Conservation (phyloP, 106 monocot genomes). For the Phalaenopsis aphrodite region DNA sequence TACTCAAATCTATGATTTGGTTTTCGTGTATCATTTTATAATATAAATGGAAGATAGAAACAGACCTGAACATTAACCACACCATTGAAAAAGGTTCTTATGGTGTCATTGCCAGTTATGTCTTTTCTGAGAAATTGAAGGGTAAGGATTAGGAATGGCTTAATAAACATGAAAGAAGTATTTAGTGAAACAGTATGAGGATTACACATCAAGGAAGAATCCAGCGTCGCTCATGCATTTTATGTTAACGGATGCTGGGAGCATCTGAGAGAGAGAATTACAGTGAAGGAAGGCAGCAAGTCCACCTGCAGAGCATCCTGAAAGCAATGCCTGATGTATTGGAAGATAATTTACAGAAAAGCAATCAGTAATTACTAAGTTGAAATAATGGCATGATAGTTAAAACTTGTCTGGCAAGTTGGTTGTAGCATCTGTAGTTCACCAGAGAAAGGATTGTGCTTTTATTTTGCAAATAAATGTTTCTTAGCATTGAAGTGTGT, state of each 20-base stretch:
- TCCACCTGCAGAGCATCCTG: conserved; percentile 95
- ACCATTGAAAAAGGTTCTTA: conserved; percentile 32
- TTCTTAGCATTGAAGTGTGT: neutral
- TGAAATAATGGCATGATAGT: too few relatives aligned
- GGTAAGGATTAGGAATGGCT: neutral
- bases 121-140: conserved; percentile 44
- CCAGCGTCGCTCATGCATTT: conserved; percentile 97
- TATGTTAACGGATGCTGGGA: conserved; percentile 26
- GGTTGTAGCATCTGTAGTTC: too few relatives aligned
- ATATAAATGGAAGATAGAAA: neutral
- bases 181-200: conserved; percentile 7
- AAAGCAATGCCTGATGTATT: conserved; percentile 62
- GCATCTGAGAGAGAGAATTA: conserved; percentile 38
- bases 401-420: too few relatives aligned
- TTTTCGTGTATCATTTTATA: neutral
- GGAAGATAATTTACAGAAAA: neutral
- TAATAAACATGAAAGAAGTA: neutral
- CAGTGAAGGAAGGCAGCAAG: conserved; percentile 82
- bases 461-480: too few relatives aligned
- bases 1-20: neutral
- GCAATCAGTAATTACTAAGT: neutral
- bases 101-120: conserved; percentile 49
- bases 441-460: too few relatives aligned
- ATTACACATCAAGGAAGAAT: conserved; percentile 88
- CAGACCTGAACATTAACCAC: conserved; percentile 59